Conservation (phyloP, 1,284 basidiomycete genomes). For the Papiliotrema fonsecae region DNA sequence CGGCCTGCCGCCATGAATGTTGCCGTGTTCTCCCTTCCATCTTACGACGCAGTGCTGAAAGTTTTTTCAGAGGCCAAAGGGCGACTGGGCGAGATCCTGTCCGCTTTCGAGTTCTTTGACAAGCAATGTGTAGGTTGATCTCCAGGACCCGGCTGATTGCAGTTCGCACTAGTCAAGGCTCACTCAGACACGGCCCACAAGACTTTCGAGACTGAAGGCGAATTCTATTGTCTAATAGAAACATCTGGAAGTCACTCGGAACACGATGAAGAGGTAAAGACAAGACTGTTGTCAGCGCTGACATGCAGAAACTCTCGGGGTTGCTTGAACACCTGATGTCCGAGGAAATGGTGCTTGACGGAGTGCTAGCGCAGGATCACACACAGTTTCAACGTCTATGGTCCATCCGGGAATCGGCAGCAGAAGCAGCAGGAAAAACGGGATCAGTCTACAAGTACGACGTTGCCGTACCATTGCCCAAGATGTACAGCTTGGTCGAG, state of each 20-base stretch:
- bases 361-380: conserved; percentile 87
- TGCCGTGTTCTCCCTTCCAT: conserved; percentile 54
- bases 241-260: conserved; percentile 91
- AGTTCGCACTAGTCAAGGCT: conserved; percentile 69
- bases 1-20: conserved; percentile 63
- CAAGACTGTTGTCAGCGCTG: not conserved
- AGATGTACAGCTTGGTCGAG: conserved; percentile 87
- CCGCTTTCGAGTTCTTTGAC: conserved; percentile 97
- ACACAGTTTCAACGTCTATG: conserved; percentile 86
- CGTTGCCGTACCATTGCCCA: conserved; percentile 79
- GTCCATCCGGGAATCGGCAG: conserved; percentile 89
- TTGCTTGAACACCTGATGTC: conserved; percentile 78
- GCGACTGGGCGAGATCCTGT: conserved; percentile 89
- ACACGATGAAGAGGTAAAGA: conserved; percentile 83
- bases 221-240: conserved; percentile 87
- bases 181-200: conserved; percentile 44
- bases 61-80: conserved; percentile 56
- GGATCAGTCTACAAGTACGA: conserved; percentile 99
- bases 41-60: conserved; percentile 54
- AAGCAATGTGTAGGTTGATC: conserved; percentile 51
- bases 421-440: conserved; percentile 89
- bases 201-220: conserved; percentile 60
- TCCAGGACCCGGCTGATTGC: conserved; percentile 18
- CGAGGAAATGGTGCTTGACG: conserved; percentile 76
- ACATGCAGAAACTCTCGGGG: conserved; percentile 70